Conservation (phyloP, 345 rosid genomes). For the Populus tremula region DNA sequence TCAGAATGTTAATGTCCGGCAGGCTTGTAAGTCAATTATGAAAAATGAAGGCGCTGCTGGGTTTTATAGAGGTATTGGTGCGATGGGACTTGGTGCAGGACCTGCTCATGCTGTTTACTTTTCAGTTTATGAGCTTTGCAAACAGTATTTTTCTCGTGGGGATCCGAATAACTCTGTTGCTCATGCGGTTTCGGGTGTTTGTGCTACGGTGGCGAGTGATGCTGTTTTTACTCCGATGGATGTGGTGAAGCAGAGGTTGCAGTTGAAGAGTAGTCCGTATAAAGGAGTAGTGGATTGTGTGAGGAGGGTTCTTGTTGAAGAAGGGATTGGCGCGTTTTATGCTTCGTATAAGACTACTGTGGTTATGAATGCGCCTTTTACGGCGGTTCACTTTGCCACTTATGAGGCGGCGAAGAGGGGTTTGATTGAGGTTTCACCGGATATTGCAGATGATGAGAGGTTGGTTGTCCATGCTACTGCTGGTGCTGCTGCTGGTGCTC, state of each 20-base stretch:
- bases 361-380: constrained; percentile 30
- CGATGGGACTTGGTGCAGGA: constrained; percentile 33
- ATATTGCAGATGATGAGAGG: constrained; percentile 20
- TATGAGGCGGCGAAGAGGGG: constrained; percentile 30
- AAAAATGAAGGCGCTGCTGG: constrained; percentile 21
- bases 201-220: constrained; percentile 29
- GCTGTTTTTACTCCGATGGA: constrained; percentile 31
- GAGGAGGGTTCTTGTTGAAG: constrained; percentile 14
- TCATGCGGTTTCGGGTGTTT: constrained; percentile 24
- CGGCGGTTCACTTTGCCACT: constrained; percentile 25
- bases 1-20: constrained; percentile 2
- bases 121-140: constrained; percentile 24
- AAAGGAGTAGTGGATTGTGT: constrained; percentile 25
- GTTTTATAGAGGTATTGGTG: constrained; percentile 24
- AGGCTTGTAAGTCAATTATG: constrained; percentile 14
- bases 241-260: constrained; percentile 31
- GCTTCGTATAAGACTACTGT: constrained; percentile 27
- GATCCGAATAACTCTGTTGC: constrained; percentile 13
- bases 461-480: constrained; percentile 24
- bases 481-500: constrained; percentile 28
- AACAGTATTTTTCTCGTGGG: constrained; percentile 17
- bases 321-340: constrained; percentile 24
- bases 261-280: constrained; percentile 23
- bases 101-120: constrained; percentile 29
- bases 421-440: constrained; percentile 17